Evolutionary conservation across 2,329 filamentous ascomycete species (phyloP).

Genomic region (Davidsoniella virescens): DNA sequence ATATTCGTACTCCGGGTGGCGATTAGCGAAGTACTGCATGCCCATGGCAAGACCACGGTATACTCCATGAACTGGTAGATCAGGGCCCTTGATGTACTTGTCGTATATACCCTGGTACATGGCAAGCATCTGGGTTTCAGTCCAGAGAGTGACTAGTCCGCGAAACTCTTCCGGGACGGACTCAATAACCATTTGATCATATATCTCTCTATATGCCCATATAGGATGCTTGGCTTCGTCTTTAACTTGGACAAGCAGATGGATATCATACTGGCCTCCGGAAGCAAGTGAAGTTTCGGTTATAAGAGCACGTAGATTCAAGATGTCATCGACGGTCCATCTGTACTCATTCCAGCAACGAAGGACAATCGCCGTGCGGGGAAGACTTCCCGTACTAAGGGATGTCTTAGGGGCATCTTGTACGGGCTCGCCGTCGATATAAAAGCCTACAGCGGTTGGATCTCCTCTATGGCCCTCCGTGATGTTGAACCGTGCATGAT

Average conservation of each 20-base stretch:
- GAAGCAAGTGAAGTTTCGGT: slow-evolving; percentile 66
- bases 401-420: slow-evolving; percentile 14
- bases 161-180: slow-evolving; percentile 71
- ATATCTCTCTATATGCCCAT: slow-evolving; percentile 59
- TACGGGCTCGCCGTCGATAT: slow-evolving; percentile 24
- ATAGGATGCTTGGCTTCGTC: slow-evolving; percentile 57
- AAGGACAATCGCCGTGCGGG: slow-evolving; percentile 63
- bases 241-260: slow-evolving; percentile 73
- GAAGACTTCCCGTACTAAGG: slow-evolving; percentile 15
- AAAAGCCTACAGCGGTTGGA: slow-evolving; percentile 27
- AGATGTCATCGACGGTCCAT: slow-evolving; percentile 65
- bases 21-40: slow-evolving; percentile 80
- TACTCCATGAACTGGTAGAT: slow-evolving; percentile 73
- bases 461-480: slow-evolving; percentile 15
- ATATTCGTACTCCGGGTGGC: slow-evolving; percentile 76
- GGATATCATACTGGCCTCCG: slow-evolving; percentile 73
- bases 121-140: slow-evolving; percentile 78
- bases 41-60: slow-evolving; percentile 91
- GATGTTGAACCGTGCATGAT: slow-evolving; percentile 49
- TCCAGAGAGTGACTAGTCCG: slow-evolving; percentile 82
- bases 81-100: slow-evolving; percentile 45
- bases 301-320: slow-evolving; percentile 71
- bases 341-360: slow-evolving; percentile 67
- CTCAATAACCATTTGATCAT: slow-evolving; percentile 48
- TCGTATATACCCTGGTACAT: slow-evolving; percentile 81